phyloP scores from a whole-genome alignment of 2,329 filamentous ascomycete genomes.

The Trichophyton verrucosum region DNA sequence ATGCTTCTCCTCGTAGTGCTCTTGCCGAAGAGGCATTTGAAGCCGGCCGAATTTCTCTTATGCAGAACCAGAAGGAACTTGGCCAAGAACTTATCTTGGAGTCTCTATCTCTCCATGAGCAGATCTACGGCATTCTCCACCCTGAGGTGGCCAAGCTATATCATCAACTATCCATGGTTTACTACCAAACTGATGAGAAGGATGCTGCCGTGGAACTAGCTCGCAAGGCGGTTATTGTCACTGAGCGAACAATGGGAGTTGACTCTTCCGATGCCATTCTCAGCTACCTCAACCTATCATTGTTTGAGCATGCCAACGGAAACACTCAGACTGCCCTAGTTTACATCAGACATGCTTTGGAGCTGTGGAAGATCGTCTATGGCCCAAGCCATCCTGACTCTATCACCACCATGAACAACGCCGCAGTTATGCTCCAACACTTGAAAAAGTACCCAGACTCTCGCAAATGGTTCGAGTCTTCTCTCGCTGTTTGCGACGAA shows the following conservation, averaged over 20 bases:
- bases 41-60: constrained; percentile 88
- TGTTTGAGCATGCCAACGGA: constrained; percentile 85
- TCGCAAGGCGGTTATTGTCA: constrained; percentile 90
- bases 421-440: constrained; percentile 93
- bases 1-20: constrained; percentile 78
- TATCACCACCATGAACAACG: constrained; percentile 97
- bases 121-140: constrained; percentile 95
- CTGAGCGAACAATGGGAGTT: constrained; percentile 83
- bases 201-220: constrained; percentile 88
- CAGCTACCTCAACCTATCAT: constrained; percentile 86
- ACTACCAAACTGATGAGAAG: constrained; percentile 97
- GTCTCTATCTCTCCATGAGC: constrained; percentile 88
- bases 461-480: constrained; percentile 91
- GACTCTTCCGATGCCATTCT: constrained; percentile 90
- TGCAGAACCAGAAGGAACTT: constrained; percentile 88
- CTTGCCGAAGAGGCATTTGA: constrained; percentile 93
- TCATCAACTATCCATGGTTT: constrained; percentile 87
- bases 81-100: constrained; percentile 94
- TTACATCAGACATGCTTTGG: constrained; percentile 83
- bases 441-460: constrained; percentile 92
- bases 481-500: constrained; percentile 74
- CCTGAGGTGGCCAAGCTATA: constrained; percentile 93
- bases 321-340: constrained; percentile 78
- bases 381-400: constrained; percentile 88
- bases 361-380: constrained; percentile 95